Conservation (phyloP, 768 basidiomycete genomes). For the Lactifluus hygrophoroides region DNA sequence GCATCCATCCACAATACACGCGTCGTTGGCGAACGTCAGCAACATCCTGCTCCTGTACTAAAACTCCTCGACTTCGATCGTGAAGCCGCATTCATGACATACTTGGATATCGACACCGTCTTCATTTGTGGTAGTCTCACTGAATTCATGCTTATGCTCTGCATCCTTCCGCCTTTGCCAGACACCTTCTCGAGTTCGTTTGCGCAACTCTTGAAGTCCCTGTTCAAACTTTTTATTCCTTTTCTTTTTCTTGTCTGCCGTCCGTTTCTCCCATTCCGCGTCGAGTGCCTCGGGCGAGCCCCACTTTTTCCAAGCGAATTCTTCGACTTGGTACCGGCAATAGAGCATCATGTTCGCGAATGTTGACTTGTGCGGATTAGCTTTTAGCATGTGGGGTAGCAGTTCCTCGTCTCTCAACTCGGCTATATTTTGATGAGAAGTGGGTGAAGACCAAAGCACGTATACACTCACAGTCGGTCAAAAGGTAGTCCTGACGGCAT, state of each 20-base stretch:
- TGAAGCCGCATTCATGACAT: conserved; percentile 87
- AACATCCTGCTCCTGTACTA: conserved; percentile 26
- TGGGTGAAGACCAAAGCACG: not conserved
- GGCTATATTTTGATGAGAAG: conserved; percentile 38
- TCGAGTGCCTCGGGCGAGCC: conserved; percentile 88
- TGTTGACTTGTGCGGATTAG: conserved; percentile 90
- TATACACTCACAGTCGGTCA: conserved; percentile 70
- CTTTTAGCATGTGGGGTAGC: conserved; percentile 88
- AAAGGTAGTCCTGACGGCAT: conserved; percentile 69
- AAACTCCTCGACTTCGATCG: conserved; percentile 80
- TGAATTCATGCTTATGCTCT: conserved; percentile 84
- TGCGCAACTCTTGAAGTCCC: conserved; percentile 73
- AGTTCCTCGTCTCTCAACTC: conserved; percentile 89
- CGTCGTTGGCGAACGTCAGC: not conserved
- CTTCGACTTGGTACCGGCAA: conserved; percentile 88
- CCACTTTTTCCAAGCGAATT: conserved; percentile 98
- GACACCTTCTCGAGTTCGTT: conserved; percentile 78
- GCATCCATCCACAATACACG: not conserved
- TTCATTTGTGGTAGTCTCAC: conserved; percentile 42
- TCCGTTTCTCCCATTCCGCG: conserved; percentile 72
- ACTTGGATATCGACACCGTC: conserved; percentile 59
- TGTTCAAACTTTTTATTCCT: conserved; percentile 95
- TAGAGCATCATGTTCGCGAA: conserved; percentile 99
- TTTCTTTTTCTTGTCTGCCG: conserved; percentile 77
- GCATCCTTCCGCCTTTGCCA: conserved; percentile 84